phyloP scores from a whole-genome alignment of 306 rosid genomes.

The Ceratonia siliqua region DNA sequence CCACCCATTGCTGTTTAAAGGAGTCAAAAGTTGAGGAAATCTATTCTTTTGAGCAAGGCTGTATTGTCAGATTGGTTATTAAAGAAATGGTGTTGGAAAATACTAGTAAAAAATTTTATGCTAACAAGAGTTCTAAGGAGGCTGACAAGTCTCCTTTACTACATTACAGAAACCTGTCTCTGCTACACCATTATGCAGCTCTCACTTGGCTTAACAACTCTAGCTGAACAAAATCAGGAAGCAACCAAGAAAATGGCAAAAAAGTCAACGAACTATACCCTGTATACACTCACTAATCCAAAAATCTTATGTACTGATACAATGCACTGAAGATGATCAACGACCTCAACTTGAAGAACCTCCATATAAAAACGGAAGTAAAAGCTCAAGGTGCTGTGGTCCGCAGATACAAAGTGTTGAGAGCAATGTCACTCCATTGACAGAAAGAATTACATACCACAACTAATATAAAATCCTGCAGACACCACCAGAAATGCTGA shows the following conservation, averaged over 20 bases:
- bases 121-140: conserved; percentile 25
- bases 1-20: not conserved
- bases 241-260: conserved; percentile 41
- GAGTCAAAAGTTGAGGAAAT: not conserved
- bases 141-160: conserved; percentile 30
- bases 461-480: conserved; percentile 45
- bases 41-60: not conserved
- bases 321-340: conserved; percentile 48
- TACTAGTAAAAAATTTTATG: not conserved
- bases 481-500: conserved; percentile 49
- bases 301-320: conserved; percentile 67
- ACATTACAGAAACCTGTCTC: conserved; percentile 35
- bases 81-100: conserved; percentile 12
- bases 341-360: conserved; percentile 47
- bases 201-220: conserved; percentile 32
- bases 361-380: conserved; percentile 42
- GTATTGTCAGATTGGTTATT: too few relatives aligned
- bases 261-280: conserved; percentile 59
- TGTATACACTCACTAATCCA: conserved; percentile 68
- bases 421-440: conserved; percentile 48
- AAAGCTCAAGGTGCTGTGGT: conserved; percentile 43
- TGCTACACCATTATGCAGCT: conserved; percentile 43
- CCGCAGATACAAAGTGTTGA: conserved; percentile 45
- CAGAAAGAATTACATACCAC: conserved; percentile 65
- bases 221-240: conserved; percentile 40